Evolutionary conservation across 441 rosid genomes (phyloP).

Genomic region (Gossypium lobatum): DNA sequence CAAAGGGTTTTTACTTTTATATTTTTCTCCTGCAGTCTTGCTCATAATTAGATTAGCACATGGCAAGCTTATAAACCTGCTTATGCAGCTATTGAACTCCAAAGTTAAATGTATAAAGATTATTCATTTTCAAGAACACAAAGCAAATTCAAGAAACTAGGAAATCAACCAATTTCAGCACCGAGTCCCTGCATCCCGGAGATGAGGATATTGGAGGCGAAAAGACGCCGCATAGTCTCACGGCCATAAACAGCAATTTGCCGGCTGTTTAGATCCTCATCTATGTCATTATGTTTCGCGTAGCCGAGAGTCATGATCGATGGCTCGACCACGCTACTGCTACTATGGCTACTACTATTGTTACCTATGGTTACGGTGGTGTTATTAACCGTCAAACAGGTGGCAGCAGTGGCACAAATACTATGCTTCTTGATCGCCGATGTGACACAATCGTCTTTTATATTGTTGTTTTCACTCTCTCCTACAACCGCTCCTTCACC

Average conservation of each 20-base stretch:
- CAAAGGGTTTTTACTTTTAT: not conserved
- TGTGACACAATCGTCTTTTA: slow-evolving; percentile 3
- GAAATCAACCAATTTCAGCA: slow-evolving; percentile 61
- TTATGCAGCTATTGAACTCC: not conserved
- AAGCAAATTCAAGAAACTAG: not conserved
- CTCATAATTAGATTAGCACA: not conserved
- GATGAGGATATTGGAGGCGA: slow-evolving; percentile 75
- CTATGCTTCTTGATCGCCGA: slow-evolving; percentile 33
- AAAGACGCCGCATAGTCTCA: slow-evolving; percentile 84
- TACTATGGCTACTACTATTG: slow-evolving; percentile 10
- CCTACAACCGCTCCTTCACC: slow-evolving; percentile 42
- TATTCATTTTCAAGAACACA: not conserved
- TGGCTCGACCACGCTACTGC: slow-evolving; percentile 17
- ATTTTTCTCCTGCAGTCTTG: not conserved
- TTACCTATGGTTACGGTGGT: slow-evolving; percentile 10
- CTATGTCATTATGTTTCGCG: slow-evolving; percentile 54
- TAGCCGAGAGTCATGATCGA: slow-evolving; percentile 46
- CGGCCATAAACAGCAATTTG: slow-evolving; percentile 96
- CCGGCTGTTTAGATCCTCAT: slow-evolving; percentile 92
- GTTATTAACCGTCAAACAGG: slow-evolving; percentile 23
- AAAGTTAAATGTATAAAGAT: not conserved
- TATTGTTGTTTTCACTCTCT: slow-evolving; percentile 22
- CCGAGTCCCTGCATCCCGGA: slow-evolving; percentile 93
- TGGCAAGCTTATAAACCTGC: not conserved
- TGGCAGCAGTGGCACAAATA: slow-evolving; percentile 17